Percentiles rank a stretch among this genome's conserved stretches.
Evolutionary conservation across 1,139 yeast species (phyloP).

Genomic region (Pichia sp.): DNA sequence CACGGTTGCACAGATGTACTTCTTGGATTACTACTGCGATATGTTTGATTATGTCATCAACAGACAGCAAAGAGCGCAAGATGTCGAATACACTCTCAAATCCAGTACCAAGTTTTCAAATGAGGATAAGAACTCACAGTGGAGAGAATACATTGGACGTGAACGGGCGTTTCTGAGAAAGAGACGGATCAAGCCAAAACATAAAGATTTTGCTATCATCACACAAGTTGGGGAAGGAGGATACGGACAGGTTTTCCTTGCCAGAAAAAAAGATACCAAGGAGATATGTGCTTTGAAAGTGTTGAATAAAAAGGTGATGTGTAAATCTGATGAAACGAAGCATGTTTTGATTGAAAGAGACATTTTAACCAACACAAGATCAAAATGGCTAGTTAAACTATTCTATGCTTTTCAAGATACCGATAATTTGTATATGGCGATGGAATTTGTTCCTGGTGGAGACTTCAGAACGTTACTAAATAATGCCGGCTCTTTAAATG

Average conservation of each 20-base stretch:
- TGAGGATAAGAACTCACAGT: constrained; percentile 50
- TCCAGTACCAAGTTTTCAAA: constrained; percentile 28
- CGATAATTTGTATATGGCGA: constrained; percentile 85
- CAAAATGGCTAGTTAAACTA: constrained; percentile 93
- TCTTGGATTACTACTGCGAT: constrained; percentile 92
- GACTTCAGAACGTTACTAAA: constrained; percentile 92
- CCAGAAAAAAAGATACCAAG: constrained; percentile 87
- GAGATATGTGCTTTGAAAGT: constrained; percentile 96
- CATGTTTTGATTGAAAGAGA: constrained; percentile 96
- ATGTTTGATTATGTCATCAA: constrained; percentile 88
- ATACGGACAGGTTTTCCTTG: constrained; percentile 93
- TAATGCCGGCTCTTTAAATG: constrained; percentile 86
- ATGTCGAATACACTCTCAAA: constrained; percentile 52
- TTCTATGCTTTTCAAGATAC: constrained; percentile 93
- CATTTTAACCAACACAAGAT: constrained; percentile 86
- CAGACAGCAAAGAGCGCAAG: constrained; percentile 68
- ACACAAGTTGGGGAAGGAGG: constrained; percentile 99
- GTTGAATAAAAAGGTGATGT: constrained; percentile 75
- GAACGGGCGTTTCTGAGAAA: constrained; percentile 83
- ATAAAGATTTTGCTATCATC: constrained; percentile 90
- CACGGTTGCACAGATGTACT: constrained; percentile 71
- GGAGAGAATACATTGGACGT: constrained; percentile 76
- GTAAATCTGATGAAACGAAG: constrained; percentile 89
- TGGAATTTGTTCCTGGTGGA: constrained; percentile 99
- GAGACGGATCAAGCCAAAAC: constrained; percentile 84